These are phyloP conservation scores for Curvularia sp. DNA, from an alignment of 2,329 filamentous ascomycete species.

Conservation along the genomic window DNA sequence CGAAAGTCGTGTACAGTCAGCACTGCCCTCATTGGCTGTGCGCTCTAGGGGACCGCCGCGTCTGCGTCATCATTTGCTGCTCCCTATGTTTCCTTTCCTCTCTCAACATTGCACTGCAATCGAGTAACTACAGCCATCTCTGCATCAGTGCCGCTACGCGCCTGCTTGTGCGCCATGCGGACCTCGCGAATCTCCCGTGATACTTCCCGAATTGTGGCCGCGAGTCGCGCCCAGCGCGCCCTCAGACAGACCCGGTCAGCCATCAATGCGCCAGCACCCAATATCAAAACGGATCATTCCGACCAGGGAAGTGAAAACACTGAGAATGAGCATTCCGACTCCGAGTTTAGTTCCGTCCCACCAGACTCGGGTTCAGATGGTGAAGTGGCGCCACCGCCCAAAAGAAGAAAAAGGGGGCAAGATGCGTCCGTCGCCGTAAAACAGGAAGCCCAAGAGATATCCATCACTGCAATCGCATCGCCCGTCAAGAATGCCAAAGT, in stretches of 20 bases:
- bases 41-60: slow-evolving; percentile 1
- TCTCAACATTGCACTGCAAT: slow-evolving; percentile 1
- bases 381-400: slow-evolving; percentile 23
- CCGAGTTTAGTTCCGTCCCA: slow-evolving; percentile 44
- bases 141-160: background rate
- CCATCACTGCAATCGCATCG: slow-evolving; percentile 30
- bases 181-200: slow-evolving; percentile 50
- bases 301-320: slow-evolving; percentile 20
- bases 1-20: slow-evolving; percentile 1
- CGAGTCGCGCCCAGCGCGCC: slow-evolving; percentile 35
- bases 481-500: slow-evolving; percentile 34
- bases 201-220: slow-evolving; percentile 42
- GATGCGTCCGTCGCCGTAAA: slow-evolving; percentile 44
- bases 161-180: slow-evolving; percentile 34
- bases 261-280: slow-evolving; percentile 31
- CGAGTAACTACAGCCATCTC: background rate
- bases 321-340: slow-evolving; percentile 30
- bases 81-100: background rate
- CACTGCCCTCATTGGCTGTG: background rate
- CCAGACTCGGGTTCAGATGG: slow-evolving; percentile 35
- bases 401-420: slow-evolving; percentile 58
- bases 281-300: slow-evolving; percentile 15
- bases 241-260: slow-evolving; percentile 44
- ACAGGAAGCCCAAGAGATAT: slow-evolving; percentile 35
- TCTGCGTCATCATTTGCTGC: slow-evolving; percentile 1